Base-by-base conservation (phyloP, 1,284 basidiomycete genomes). In the Rhodotorula mucilaginosa region DNA sequence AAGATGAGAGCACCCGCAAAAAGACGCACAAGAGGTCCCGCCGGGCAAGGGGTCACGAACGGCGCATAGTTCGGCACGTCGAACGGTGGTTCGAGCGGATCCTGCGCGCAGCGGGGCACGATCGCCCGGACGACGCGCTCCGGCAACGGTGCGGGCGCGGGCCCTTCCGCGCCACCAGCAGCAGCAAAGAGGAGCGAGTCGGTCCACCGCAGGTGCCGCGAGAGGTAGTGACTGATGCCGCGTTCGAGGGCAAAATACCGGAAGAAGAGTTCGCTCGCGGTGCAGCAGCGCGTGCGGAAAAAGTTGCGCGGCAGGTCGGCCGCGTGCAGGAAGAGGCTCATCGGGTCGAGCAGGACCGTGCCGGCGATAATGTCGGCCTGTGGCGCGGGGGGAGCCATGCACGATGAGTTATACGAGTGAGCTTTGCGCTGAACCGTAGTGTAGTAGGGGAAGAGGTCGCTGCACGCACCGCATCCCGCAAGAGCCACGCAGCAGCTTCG, bases 161-260 rank as follows among this genome's bases (percentile, higher is more conserved):
- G 34, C 3, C 64, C 62, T 5, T 51, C 56, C n/a, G 54, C 39
- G 34, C 4, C 39, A 39, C 39, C 12, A 1, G 48, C 13, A 5
- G 61, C 29, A 21, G 31, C 54, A 29, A 76, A 76, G 15, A 74
- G 26, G 31, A 70, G 66, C n/a, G 68, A 61, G 54, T 73, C 67
- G 29, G 65, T 61, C 74, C 74, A 76, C n/a, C 66, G 59, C 26
- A 73, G 58, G 57, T 75, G 72, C 1, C 70, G 64, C 12, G 69
- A 67, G 34, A 76, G 31, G 65, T 66, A 74, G 58, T 74, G 72
- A n/a, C 64, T 71, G 66, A 76, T 76, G 19, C 74, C 74, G 18
- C 68, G 56, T 51, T 76, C 74, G 23, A 64, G 59, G 18, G 74
- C 67, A 29, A 76, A 76, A 68, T 74, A 76, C 47, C 69, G 69